Evolutionary conservation across 805 yeast genomes (phyloP), one percentile per base, ranked within the genome.

Genomic region (Candida saitoana): DNA sequence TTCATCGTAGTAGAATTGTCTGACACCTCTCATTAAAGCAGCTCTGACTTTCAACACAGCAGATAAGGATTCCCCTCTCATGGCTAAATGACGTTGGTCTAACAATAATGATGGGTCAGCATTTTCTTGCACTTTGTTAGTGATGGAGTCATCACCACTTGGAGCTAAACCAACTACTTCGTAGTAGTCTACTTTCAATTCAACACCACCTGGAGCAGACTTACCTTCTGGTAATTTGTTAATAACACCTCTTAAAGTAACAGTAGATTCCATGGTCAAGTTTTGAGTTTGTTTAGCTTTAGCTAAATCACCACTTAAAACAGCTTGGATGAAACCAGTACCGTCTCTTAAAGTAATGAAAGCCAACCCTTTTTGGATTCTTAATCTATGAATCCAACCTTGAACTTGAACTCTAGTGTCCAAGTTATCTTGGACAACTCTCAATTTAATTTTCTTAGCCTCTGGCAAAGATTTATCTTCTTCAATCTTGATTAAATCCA

Each of bases 331-430:
- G 63, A 59, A 89, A 2, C 98, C 98, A 30, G 91, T 73, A 54
- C 99, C 99, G 62, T 93, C 99, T 73, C 99, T 84, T 57, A 93
- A 71, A 33, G 95, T 93, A 44, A 95, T 62, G 62, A 93, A 93
- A 14, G 85, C 93, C 36, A 88, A 77, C 36, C 95, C 96, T 72
- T 95, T 93, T 67, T 93, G 98, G 34, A 80, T 54, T 65, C 99
- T 83, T 55, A 95, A 74, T 63, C 99, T 84, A 66, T 93, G 99
- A 47, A 93, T 76, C 99, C 99, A 93, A 48, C 99, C 99, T 50
- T 80, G 81, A 34, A 91, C 83, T 42, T 73, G 61, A 41, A 88
- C 88, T 64, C 99, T 80, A 48, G 70, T 52, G 44, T 80, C 93
- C 33, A 88, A 74, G 55, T 65, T 56, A 4, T 68, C 73, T 44